Conservation (phyloP, 257 asterid species). For the Oldenlandia corymbosa region DNA sequence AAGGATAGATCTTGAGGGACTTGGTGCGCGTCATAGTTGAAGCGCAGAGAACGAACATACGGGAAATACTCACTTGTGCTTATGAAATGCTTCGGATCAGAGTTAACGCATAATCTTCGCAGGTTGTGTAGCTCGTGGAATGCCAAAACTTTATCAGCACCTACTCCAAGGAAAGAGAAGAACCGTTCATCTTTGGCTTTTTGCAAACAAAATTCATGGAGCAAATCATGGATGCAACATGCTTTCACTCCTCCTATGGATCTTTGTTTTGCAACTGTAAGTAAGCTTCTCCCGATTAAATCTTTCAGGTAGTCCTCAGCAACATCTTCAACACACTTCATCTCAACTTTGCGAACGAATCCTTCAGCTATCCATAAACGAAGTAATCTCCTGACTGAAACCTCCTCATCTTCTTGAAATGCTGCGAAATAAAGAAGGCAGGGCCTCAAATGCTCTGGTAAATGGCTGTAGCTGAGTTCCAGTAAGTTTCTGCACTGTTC, state of each 20-base stretch:
- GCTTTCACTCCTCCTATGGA: constrained; percentile 1
- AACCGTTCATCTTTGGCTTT: not conserved
- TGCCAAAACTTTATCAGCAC: not conserved
- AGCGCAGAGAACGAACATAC: not conserved
- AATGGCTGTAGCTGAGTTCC: constrained; percentile 4
- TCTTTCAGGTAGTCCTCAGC: constrained; percentile 7
- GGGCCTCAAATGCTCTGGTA: not conserved
- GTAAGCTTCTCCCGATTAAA: not conserved
- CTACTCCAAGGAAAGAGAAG: not conserved
- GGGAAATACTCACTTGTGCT: not conserved
- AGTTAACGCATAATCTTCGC: not conserved
- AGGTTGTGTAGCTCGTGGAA: not conserved
- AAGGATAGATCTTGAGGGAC: too few relatives aligned
- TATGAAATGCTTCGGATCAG: not conserved
- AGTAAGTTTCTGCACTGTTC: not conserved
- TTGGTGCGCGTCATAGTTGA: too few relatives aligned
- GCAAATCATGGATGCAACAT: not conserved
- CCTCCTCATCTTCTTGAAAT: not conserved
- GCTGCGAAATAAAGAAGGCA: constrained; percentile 4
- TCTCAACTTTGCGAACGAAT: not conserved
- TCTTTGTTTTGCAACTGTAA: not conserved
- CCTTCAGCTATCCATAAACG: constrained; percentile 13
- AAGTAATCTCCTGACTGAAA: not conserved
- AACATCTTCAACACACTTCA: not conserved
- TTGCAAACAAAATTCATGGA: not conserved